Percentiles rank a stretch among this genome's conserved stretches.
These are phyloP conservation scores for Gymnopilus dilepis DNA, from an alignment of 768 basidiomycete genomes.

Conservation along the genomic window DNA sequence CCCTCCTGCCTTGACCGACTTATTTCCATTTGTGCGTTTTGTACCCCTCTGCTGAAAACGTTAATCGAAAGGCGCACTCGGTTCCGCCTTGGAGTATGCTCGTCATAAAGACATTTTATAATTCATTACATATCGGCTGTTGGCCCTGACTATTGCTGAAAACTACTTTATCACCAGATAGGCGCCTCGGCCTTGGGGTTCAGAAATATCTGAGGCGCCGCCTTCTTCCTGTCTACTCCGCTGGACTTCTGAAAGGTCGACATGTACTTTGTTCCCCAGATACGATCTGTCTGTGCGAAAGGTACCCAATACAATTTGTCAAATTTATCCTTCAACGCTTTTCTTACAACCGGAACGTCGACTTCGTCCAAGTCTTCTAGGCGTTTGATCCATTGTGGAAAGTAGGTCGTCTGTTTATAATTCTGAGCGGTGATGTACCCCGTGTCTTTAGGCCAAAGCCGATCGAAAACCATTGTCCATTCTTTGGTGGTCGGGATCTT, in stretches of 20 bases:
- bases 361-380: not conserved
- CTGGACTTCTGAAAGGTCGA: not conserved
- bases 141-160: no score
- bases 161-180: not conserved
- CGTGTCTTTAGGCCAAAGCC: not conserved
- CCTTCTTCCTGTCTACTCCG: not conserved
- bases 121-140: no score
- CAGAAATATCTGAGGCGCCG: not conserved
- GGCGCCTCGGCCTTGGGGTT: not conserved
- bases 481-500: not conserved
- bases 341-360: not conserved
- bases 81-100: no score
- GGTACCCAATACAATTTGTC: slow-evolving; percentile 12
- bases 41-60: no score
- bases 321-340: not conserved
- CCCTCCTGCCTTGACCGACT: no score
- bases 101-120: no score
- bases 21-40: no score
- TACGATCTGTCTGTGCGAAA: slow-evolving; percentile 12
- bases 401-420: not conserved
- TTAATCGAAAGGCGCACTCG: no score
- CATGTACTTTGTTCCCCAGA: slow-evolving; percentile 12
- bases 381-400: not conserved
- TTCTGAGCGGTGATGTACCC: not conserved
- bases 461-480: slow-evolving; percentile 12